Base-by-base conservation (phyloP, 257 asterid species). In the Nicotiana benthamiana region DNA sequence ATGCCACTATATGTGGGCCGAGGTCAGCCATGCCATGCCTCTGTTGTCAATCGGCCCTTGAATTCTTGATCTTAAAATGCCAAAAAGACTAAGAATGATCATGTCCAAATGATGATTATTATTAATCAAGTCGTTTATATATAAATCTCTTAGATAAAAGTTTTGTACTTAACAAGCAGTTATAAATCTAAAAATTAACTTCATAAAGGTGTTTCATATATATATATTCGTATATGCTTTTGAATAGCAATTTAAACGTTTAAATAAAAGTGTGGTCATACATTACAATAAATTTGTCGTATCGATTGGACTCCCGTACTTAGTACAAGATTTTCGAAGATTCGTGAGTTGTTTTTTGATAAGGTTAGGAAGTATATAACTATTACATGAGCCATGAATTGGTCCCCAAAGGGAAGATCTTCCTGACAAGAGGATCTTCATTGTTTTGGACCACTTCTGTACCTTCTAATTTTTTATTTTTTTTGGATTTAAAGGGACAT, bases 391-490 rank as follows among this genome's bases (percentile, higher is more conserved):
- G 57, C 11, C 61, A 59, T 75, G 10, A 28, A 26, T 24, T 78
- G 88, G 88, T 43, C 86, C 72, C 61, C 24, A 4, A 6, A 2
- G 6, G 10, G 40, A 32, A 46, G 87, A 83, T 85, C 77, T 51
- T 80, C 83, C 87, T 83, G 86, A 81, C 87, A 85, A 3, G 57
- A 77, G 11, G 81, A 87, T 85, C 87, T 85, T 84, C 61, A 74
- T 24, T 79, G 22, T 5, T 17, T 80, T 84, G 83, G 89, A 75
- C 87, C 84, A 84, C 75, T 30, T 68, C 60, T 24, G 6, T 46
- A 79, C 68, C 80, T 67, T 77, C 64, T 3, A 24, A 8, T 46
- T 5, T 32, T 5, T 28, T 28, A 28, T 28, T 48, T 65, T 8
- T 77, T 26, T 64, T 77, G 72, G 68, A 43, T 48, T 24, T 26